These are phyloP conservation scores for Chrysosphaeria jannelii DNA, from an alignment of 2,329 filamentous ascomycete genomes.

Conservation along the genomic window DNA sequence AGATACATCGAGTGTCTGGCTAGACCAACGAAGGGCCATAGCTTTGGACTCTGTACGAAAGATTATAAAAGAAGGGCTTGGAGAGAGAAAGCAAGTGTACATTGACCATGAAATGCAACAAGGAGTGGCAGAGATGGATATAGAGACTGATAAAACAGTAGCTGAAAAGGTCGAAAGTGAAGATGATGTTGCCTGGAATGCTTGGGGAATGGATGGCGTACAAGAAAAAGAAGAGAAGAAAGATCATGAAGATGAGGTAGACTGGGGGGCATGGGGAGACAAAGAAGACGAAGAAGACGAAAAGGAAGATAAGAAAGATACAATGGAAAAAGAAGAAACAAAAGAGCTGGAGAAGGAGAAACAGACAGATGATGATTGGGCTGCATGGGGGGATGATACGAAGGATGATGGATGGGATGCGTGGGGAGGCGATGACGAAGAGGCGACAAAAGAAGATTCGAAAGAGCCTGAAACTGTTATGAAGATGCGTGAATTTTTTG, in stretches of 20 bases:
- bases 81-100: too few species aligned
- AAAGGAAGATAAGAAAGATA: conserved; percentile 7
- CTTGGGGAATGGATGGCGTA: conserved; percentile 4
- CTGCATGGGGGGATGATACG: too few species aligned
- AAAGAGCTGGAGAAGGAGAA: conserved; percentile 3
- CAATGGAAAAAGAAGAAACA: conserved; percentile 1
- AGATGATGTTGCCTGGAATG: conserved; percentile 61
- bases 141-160: conserved; percentile 9
- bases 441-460: conserved; percentile 7
- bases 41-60: too few species aligned
- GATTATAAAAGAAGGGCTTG: too few species aligned
- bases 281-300: conserved; percentile 10
- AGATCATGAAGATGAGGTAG: conserved; percentile 10
- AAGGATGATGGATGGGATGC: conserved; percentile 31
- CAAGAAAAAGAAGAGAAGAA: conserved; percentile 5
- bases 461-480: conserved; percentile 1
- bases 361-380: conserved; percentile 6
- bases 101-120: conserved; percentile 52
- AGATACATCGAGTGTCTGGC: too few species aligned
- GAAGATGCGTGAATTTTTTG: conserved; percentile 48
- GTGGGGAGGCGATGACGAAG: conserved; percentile 65
- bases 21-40: too few species aligned
- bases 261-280: conserved; percentile 9
- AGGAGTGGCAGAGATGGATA: conserved; percentile 15
- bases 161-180: conserved; percentile 16